Conservation (phyloP, 176 grass and related monocot species). For the Otatea glauca region DNA sequence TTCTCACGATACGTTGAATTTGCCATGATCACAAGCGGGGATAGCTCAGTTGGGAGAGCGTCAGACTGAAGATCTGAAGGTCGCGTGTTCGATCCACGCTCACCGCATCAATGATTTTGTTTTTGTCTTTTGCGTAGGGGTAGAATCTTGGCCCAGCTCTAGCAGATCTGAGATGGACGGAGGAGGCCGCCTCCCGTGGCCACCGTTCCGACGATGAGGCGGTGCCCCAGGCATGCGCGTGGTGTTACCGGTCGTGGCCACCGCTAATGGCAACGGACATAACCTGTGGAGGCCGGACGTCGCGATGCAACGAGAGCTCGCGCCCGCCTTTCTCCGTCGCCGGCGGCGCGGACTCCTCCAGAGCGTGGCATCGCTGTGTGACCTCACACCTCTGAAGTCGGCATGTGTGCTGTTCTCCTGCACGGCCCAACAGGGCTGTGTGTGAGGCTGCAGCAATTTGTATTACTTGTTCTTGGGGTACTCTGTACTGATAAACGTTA, state of each 20-base stretch:
- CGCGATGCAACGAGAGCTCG: neutral
- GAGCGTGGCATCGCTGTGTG: neutral
- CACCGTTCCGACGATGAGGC: neutral
- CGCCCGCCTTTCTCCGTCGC: neutral
- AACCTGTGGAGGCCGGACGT: neutral
- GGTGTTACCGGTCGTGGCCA: neutral
- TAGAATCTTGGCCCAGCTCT: neutral
- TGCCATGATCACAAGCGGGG: conserved; percentile 27
- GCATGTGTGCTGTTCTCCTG: neutral
- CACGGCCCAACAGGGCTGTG: neutral
- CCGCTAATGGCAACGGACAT: neutral
- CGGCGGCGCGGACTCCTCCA: neutral
- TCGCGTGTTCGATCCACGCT: conserved; percentile 81
- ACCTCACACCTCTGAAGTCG: neutral
- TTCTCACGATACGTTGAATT: too few relatives aligned
- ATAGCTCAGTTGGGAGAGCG: conserved; percentile 95
- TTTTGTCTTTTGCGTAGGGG: too few relatives aligned
- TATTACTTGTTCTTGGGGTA: neutral
- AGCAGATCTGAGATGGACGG: neutral
- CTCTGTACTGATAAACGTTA: neutral
- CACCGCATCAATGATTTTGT: conserved; percentile 34
- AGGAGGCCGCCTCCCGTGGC: too few relatives aligned
- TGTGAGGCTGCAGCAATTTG: neutral
- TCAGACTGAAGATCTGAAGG: conserved; percentile 98
- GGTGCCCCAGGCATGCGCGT: conserved; percentile 15